Base-by-base conservation (phyloP, 495 filamentous ascomycete species). In the Oidiodendron maius region DNA sequence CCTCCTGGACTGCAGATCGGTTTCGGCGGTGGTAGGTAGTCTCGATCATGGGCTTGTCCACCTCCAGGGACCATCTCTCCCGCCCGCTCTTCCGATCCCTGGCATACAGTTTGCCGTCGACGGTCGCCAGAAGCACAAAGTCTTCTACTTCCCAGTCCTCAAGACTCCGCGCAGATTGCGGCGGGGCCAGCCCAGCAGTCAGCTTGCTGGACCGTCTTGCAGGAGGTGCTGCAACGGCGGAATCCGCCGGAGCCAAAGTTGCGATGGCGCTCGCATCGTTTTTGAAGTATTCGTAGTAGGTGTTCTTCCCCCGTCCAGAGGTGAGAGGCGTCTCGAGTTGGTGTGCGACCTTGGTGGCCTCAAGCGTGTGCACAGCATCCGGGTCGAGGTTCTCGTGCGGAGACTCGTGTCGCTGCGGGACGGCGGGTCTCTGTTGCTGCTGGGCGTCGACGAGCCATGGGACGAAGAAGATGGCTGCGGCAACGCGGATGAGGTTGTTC, bases 61-160 rank as follows among this genome's bases (percentile, higher is more conserved):
- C 77, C 66, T 86, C 81, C 44, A 95, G 73, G 59, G 82, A 81
- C 93, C 93, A 98, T 64, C 78, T 84, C 49, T 81, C 74, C 38
- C 82, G 68, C 42, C 93, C 93, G 49, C 81, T 91, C 63, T 86
- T 87, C 56, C 93, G 78, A 71, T 96, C 89, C 69, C 82, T 80
- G 61, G 94, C 93, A 74, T 95, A 86, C 64, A 98, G 80, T 52
- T 86, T 86, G 72, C 93, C 93, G 74, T 97, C 89, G 75, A 98
- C 85, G 78, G 94, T 97, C 86, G 94, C 90, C 84, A 98, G 72
- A 73, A 98, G 86, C 66, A 97, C 86, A 81, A 96, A 94, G 72
- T 97, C 91, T 86, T 97, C 91, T 70, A 96, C 90, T 81, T 96
- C 88, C 91, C 90, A 97, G 63, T 96, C 93, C 78, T 94, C 84